phyloP scores from a whole-genome alignment of 495 filamentous ascomycete genomes.

The Xylaria palmicola region DNA sequence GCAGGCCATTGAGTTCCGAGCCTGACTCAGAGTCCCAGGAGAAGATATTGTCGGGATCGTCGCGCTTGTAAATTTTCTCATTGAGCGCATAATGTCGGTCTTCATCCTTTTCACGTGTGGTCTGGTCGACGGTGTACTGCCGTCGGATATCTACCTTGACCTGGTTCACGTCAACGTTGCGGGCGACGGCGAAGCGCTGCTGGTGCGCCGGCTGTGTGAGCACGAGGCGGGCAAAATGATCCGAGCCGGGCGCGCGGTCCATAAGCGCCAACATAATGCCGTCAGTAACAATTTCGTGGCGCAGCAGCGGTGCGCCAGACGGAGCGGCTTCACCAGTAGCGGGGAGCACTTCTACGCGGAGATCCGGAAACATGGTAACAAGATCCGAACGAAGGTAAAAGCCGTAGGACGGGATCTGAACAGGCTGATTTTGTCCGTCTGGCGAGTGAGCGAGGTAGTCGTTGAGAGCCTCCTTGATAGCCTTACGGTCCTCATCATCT shows the following conservation, averaged over 20 bases:
- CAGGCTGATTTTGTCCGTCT: constrained; percentile 5
- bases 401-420: constrained; percentile 31
- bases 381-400: constrained; percentile 29
- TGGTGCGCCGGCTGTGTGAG: constrained; percentile 38
- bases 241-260: constrained; percentile 22
- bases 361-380: constrained; percentile 29
- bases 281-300: constrained; percentile 22
- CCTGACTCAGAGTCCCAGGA: constrained; percentile 10
- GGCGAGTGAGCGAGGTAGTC: constrained; percentile 19
- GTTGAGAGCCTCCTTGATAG: constrained; percentile 38
- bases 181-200: constrained; percentile 29
- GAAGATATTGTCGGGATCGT: constrained; percentile 3
- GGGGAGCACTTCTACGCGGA: constrained; percentile 17
- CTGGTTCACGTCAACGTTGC: constrained; percentile 1
- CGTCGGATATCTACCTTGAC: constrained; percentile 14
- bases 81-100: constrained; percentile 4
- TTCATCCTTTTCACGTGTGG: constrained; percentile 6
- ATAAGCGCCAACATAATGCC: constrained; percentile 28
- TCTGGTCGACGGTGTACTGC: constrained; percentile 19
- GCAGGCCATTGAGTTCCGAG: constrained; percentile 3
- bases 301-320: constrained; percentile 12
- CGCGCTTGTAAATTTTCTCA: constrained; percentile 3
- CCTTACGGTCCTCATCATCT: constrained; percentile 27
- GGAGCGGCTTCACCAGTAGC: neutral
- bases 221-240: constrained; percentile 10